Conservation (phyloP, 495 filamentous ascomycete genomes). For the Astrocystis sublimbata region DNA sequence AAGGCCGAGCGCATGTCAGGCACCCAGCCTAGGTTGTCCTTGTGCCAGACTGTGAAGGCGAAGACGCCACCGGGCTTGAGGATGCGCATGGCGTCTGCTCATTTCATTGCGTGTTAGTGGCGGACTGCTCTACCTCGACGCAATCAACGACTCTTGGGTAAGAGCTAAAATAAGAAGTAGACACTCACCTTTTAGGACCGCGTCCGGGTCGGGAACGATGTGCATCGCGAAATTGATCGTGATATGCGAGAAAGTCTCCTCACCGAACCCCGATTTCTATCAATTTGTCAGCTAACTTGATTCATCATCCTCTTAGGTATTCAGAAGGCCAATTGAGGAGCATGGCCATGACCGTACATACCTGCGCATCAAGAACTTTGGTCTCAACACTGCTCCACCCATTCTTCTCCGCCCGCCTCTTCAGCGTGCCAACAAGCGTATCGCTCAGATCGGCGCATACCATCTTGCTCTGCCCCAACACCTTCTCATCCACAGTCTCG, state of each 20-base stretch:
- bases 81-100: slow-evolving; percentile 39
- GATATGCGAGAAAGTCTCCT: slow-evolving; percentile 39
- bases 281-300: slow-evolving; percentile 17
- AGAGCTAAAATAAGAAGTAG: neutral
- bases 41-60: slow-evolving; percentile 43
- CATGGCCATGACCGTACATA: no score
- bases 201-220: slow-evolving; percentile 41
- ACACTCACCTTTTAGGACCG: slow-evolving; percentile 38
- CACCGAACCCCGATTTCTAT: slow-evolving; percentile 35
- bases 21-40: slow-evolving; percentile 28
- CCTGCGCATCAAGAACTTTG: slow-evolving; percentile 39
- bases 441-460: slow-evolving; percentile 41
- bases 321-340: no score
- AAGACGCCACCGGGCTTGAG: slow-evolving; percentile 42
- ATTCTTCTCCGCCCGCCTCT: slow-evolving; percentile 29
- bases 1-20: slow-evolving; percentile 37
- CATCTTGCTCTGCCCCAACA: slow-evolving; percentile 40
- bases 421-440: slow-evolving; percentile 29
- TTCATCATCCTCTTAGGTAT: no score
- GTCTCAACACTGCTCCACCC: slow-evolving; percentile 39
- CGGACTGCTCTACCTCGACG: neutral
- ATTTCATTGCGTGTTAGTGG: neutral
- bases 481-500: slow-evolving; percentile 24
- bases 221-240: slow-evolving; percentile 47
- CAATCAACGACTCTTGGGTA: no score